A percentile compares a stretch with the other conserved stretches of the same genome.
Evolutionary conservation across 768 basidiomycete species (phyloP).

Genomic region (Russula griseocarnosa): DNA sequence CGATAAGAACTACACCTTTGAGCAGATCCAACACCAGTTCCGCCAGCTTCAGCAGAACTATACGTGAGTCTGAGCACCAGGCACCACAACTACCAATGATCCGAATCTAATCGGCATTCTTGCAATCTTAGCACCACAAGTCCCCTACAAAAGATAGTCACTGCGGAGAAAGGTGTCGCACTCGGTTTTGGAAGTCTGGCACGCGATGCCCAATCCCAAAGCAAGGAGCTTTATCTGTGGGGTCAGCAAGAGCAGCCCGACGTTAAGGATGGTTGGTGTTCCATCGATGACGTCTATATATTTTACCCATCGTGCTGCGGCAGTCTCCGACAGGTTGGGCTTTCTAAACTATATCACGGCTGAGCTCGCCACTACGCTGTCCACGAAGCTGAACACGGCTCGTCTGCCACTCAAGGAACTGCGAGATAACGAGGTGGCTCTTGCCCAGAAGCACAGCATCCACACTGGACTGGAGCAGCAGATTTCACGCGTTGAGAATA

Average conservation of each 20-base stretch:
- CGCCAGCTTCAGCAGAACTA: slow-evolving; percentile 73
- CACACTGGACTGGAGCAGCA: slow-evolving; percentile 57
- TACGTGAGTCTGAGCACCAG: slow-evolving; percentile 42
- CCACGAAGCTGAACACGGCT: slow-evolving; percentile 58
- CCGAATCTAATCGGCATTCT: background rate
- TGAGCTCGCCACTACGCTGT: slow-evolving; percentile 56
- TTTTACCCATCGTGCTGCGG: slow-evolving; percentile 5
- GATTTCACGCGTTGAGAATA: slow-evolving; percentile 62
- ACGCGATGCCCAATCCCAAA: slow-evolving; percentile 64
- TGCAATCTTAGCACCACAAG: slow-evolving; percentile 45
- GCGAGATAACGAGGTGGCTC: slow-evolving; percentile 60
- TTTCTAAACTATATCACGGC: slow-evolving; percentile 78
- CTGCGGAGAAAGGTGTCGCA: slow-evolving; percentile 70
- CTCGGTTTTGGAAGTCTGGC: slow-evolving; percentile 67
- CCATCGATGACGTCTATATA: background rate
- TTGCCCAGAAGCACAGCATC: slow-evolving; percentile 58
- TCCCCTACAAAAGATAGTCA: slow-evolving; percentile 76
- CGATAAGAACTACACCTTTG: slow-evolving; percentile 52
- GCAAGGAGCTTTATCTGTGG: slow-evolving; percentile 85
- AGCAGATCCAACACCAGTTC: slow-evolving; percentile 65
- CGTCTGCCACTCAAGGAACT: slow-evolving; percentile 66
- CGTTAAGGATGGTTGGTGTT: slow-evolving; percentile 65
- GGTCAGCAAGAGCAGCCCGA: slow-evolving; percentile 69
- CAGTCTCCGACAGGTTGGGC: slow-evolving; percentile 73
- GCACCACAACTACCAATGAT: background rate